Conservation (phyloP, 306 rosid genomes). For the Boehmeria nivea region DNA sequence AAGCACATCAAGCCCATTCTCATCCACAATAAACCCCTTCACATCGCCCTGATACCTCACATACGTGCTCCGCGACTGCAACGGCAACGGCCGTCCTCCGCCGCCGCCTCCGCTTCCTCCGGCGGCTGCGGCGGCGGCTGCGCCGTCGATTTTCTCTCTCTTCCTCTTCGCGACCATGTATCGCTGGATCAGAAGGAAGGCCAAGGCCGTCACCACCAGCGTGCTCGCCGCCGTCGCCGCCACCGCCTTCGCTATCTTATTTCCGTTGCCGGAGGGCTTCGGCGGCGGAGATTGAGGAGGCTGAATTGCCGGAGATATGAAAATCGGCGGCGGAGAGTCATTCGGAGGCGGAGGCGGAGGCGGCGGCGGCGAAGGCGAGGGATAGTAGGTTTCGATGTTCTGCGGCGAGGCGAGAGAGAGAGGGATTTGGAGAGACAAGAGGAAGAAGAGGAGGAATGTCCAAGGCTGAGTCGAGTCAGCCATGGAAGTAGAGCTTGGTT, state of each 20-base stretch:
- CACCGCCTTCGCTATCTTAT: slow-evolving; percentile 45
- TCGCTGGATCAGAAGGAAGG: slow-evolving; percentile 38
- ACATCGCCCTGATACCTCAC: slow-evolving; percentile 43
- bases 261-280: slow-evolving; percentile 22
- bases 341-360: slow-evolving; percentile 2
- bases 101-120: slow-evolving; percentile 6
- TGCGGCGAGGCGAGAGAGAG: slow-evolving; percentile 33
- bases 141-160: slow-evolving; percentile 8
- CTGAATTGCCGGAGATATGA: background rate
- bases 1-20: slow-evolving; percentile 84
- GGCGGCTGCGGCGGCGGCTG: slow-evolving; percentile 5
- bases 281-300: slow-evolving; percentile 18
- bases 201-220: slow-evolving; percentile 41
- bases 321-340: background rate
- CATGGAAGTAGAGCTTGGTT: slow-evolving; percentile 33
- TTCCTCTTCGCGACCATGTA: slow-evolving; percentile 29
- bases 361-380: slow-evolving; percentile 25
- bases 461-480: slow-evolving; percentile 29
- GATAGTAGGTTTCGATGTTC: slow-evolving; percentile 69
- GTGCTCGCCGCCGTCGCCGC: slow-evolving; percentile 63
- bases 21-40: slow-evolving; percentile 75
- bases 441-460: slow-evolving; percentile 23
- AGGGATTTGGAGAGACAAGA: slow-evolving; percentile 14
- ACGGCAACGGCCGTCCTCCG: background rate
- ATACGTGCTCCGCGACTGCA: slow-evolving; percentile 22